Percentiles rank a stretch among this genome's conserved stretches.
These are phyloP conservation scores for Allomyces macrogynus DNA, from an alignment of 192 early-diverging fungal genomes.

Conservation along the genomic window DNA sequence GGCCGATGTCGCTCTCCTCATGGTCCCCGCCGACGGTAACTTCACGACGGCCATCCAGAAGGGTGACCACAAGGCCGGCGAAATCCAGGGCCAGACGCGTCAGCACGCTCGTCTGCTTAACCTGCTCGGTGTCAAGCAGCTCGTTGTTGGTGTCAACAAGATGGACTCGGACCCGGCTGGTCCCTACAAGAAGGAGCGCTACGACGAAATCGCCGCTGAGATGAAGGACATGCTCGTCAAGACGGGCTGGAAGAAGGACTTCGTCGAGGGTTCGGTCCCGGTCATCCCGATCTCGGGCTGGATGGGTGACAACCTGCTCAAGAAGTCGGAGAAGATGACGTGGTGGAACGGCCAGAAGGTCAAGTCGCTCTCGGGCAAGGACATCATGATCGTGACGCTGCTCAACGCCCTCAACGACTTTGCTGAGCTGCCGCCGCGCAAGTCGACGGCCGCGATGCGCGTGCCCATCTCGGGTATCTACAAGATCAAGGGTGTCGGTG, in stretches of 20 bases:
- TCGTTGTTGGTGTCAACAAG: constrained; percentile 99
- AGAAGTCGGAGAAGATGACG: constrained; percentile 75
- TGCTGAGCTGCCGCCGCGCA: constrained; percentile 76
- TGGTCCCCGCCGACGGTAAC: constrained; percentile 75
- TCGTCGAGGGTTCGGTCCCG: constrained; percentile 76
- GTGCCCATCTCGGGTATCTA: constrained; percentile 95
- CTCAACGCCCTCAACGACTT: constrained; percentile 77
- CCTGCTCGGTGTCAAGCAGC: constrained; percentile 95
- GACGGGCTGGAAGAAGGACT: constrained; percentile 41
- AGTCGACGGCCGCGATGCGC: constrained; percentile 85
- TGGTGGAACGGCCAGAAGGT: constrained; percentile 72
- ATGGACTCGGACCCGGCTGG: constrained; percentile 69
- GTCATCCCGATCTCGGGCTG: constrained; percentile 97
- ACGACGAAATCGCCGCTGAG: constrained; percentile 91
- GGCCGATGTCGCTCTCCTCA: constrained; percentile 94
- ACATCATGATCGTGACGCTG: constrained; percentile 42
- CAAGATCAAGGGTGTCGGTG: constrained; percentile 96
- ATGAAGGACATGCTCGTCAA: constrained; percentile 89
- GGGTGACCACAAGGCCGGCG: constrained; percentile 13
- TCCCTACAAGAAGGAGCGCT: constrained; percentile 83
- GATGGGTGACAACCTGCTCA: constrained; percentile 97
- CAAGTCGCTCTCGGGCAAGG: constrained; percentile 11
- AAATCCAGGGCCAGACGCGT: constrained; percentile 83
- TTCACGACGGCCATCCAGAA: constrained; percentile 49
- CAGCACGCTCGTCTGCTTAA: constrained; percentile 95